These are phyloP conservation scores for Tetracentron sinense DNA, from an alignment of 164 flowering plant genomes.

Conservation along the genomic window DNA sequence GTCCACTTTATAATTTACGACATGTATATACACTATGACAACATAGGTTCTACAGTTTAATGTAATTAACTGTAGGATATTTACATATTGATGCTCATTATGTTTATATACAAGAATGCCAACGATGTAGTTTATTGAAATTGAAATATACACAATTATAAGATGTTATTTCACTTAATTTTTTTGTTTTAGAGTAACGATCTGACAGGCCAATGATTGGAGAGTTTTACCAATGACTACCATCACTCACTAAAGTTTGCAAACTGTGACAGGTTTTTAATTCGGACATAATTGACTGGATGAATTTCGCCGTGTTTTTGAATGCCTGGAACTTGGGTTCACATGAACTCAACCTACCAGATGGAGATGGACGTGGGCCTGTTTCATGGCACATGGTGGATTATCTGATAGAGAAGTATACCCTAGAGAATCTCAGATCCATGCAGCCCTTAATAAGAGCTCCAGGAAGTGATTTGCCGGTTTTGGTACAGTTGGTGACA, in stretches of 20 bases:
- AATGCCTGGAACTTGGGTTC: constrained; percentile 69
- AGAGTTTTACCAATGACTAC: background rate
- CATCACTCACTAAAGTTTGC: background rate
- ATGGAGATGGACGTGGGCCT: constrained; percentile 19
- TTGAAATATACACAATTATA: no score
- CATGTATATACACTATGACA: no score
- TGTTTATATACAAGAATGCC: background rate
- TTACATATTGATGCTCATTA: background rate
- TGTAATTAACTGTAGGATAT: no score
- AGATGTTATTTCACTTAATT: no score
- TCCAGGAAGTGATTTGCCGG: constrained; percentile 37
- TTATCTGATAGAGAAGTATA: constrained; percentile 44
- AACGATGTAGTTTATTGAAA: background rate
- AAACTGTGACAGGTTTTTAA: constrained; percentile 41
- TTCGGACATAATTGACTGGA: constrained; percentile 57
- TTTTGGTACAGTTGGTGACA: constrained; percentile 59
- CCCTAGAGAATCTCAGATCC: constrained; percentile 32
- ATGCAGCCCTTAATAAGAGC: constrained; percentile 30
- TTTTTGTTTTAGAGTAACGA: no score
- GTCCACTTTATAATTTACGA: no score
- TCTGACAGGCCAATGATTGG: background rate
- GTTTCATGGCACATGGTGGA: constrained; percentile 48
- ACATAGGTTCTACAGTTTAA: no score
- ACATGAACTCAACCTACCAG: constrained; percentile 28
- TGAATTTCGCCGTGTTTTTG: constrained; percentile 71